phyloP scores from a whole-genome alignment of 768 basidiomycete species.

The Psilocybe azurescens region DNA sequence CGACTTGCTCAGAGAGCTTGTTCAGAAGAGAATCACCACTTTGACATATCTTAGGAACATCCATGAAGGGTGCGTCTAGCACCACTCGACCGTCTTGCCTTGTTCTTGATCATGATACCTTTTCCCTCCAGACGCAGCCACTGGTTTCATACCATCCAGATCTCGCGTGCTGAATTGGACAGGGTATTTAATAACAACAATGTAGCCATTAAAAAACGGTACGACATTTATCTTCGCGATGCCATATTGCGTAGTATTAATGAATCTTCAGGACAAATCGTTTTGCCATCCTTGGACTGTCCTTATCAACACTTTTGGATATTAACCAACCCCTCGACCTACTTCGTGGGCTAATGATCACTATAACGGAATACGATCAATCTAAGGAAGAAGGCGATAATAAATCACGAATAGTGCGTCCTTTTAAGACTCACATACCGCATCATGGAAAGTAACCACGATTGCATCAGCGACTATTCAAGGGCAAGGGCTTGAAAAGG shows the following conservation, averaged over 20 bases:
- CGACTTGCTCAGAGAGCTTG: conserved; percentile 78
- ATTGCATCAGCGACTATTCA: conserved; percentile 51
- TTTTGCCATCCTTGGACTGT: conserved; percentile 87
- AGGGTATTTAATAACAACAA: conserved; percentile 72
- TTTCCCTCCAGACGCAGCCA: conserved; percentile 65
- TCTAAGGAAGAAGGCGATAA: conserved; percentile 71
- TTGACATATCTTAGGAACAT: conserved; percentile 85
- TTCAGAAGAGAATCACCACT: conserved; percentile 85
- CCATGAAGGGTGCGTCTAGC: conserved; percentile 71
- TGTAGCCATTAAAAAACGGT: conserved; percentile 76
- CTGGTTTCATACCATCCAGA: conserved; percentile 89
- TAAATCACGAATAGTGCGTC: conserved; percentile 74
- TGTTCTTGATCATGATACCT: conserved; percentile 12
- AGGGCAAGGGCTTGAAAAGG: conserved; percentile 60
- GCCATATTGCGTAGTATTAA: conserved; percentile 10
- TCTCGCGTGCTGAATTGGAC: conserved; percentile 76
- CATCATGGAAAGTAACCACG: background rate
- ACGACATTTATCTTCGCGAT: conserved; percentile 8
- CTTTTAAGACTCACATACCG: conserved; percentile 1
- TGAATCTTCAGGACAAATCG: conserved; percentile 65
- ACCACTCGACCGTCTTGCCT: background rate
- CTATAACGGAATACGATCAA: conserved; percentile 79
- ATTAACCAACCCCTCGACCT: conserved; percentile 83
- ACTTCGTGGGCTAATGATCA: conserved; percentile 73
- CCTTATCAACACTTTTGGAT: conserved; percentile 81